phyloP scores from a whole-genome alignment of 176 grass and related monocot genomes.

The Cymbopogon citratus region DNA sequence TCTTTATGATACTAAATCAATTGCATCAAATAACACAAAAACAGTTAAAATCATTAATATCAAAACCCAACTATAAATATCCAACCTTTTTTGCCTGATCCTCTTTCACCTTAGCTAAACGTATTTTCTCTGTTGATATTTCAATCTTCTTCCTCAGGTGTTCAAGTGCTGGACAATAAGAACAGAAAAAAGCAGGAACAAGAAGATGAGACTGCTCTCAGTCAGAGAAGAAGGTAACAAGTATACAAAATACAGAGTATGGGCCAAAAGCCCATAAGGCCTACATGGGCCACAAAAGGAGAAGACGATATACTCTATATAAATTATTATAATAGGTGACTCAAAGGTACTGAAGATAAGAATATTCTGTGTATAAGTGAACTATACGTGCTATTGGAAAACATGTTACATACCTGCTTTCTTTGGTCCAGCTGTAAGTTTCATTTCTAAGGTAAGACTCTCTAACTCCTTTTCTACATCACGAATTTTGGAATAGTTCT shows the following conservation, averaged over 20 bases:
- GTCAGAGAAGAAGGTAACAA: neutral
- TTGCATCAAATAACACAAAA: neutral
- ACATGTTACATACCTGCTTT: constrained; percentile 66
- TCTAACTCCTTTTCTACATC: constrained; percentile 94
- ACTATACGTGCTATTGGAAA: constrained; percentile 10
- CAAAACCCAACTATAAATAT: neutral
- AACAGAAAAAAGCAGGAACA: neutral
- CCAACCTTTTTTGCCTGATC: constrained; percentile 81
- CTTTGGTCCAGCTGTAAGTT: constrained; percentile 90
- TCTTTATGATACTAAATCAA: neutral
- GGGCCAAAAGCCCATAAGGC: no score
- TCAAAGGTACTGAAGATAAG: neutral
- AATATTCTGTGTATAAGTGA: constrained; percentile 18
- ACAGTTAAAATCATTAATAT: constrained; percentile 7
- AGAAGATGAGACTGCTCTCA: neutral
- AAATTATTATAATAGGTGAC: neutral
- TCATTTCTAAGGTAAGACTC: constrained; percentile 76
- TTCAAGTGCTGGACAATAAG: constrained; percentile 62
- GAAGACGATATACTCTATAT: no score
- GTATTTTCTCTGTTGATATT: constrained; percentile 80
- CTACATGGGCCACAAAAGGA: no score
- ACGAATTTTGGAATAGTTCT: constrained; percentile 96
- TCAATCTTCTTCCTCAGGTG: constrained; percentile 91
- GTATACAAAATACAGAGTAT: neutral
- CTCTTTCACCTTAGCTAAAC: constrained; percentile 73